Evolutionary conservation across 441 rosid species (phyloP).

Genomic region (Theobroma grandiflorum): DNA sequence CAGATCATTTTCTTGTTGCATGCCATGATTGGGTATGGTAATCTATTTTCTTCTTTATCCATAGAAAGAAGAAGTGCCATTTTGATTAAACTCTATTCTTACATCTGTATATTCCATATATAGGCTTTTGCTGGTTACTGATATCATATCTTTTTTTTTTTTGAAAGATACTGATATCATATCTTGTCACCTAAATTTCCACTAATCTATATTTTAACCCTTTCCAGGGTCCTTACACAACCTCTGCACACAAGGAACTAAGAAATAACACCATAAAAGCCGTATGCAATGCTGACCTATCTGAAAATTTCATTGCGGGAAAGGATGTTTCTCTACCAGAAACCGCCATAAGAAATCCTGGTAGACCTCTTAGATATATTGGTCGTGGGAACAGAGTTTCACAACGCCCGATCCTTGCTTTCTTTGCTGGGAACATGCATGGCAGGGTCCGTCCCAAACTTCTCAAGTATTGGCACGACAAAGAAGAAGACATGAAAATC

Average conservation of each 20-base stretch:
- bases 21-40: slow-evolving; percentile 85
- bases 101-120: neutral
- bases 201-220: slow-evolving; percentile 5
- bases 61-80: neutral
- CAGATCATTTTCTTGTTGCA: slow-evolving; percentile 90
- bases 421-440: slow-evolving; percentile 88
- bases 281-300: slow-evolving; percentile 81
- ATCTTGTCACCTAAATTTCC: slow-evolving; percentile 18
- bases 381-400: slow-evolving; percentile 81
- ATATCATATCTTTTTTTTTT: neutral
- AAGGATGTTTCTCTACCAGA: slow-evolving; percentile 88
- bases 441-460: slow-evolving; percentile 87
- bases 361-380: slow-evolving; percentile 61
- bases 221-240: slow-evolving; percentile 84
- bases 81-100: neutral
- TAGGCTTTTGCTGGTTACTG: neutral
- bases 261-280: slow-evolving; percentile 71
- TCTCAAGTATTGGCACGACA: slow-evolving; percentile 73
- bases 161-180: neutral
- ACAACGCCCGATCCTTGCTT: slow-evolving; percentile 84
- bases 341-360: slow-evolving; percentile 74
- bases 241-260: slow-evolving; percentile 67
- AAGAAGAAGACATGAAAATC: slow-evolving; percentile 81
- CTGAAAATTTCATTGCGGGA: slow-evolving; percentile 69
- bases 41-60: neutral